A percentile compares a stretch with the other conserved stretches of the same genome.
These are phyloP conservation scores for Hypoxylon rubiginosum DNA, from an alignment of 2,329 filamentous ascomycete species.

Conservation along the genomic window DNA sequence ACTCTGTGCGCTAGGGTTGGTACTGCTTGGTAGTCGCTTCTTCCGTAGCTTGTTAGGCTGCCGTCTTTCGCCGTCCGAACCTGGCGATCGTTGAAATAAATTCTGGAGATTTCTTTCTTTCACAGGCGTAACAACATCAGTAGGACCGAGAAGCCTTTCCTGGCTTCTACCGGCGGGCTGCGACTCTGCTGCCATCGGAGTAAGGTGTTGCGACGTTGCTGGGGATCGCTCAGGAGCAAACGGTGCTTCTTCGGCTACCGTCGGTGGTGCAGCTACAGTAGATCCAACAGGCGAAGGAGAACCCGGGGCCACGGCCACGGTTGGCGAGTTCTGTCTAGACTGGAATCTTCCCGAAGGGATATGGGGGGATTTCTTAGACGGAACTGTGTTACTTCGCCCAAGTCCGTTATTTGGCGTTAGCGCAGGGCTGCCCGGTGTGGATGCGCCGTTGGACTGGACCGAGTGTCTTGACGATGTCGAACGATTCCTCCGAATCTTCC, in stretches of 20 bases:
- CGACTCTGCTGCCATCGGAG: constrained; percentile 50
- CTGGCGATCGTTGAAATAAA: constrained; percentile 78
- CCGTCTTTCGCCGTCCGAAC: constrained; percentile 72
- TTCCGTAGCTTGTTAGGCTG: constrained; percentile 94
- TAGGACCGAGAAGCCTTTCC: constrained; percentile 61
- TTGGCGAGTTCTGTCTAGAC: constrained; percentile 52
- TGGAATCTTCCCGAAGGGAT: constrained; percentile 77
- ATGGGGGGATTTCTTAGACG: constrained; percentile 87
- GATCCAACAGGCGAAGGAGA: constrained; percentile 64
- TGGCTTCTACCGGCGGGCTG: constrained; percentile 61
- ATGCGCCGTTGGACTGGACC: constrained; percentile 77
- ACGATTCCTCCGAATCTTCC: constrained; percentile 85
- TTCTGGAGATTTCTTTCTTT: constrained; percentile 77
- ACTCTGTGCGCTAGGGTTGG: constrained; percentile 90
- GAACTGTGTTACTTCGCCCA: constrained; percentile 87
- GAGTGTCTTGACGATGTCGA: constrained; percentile 94
- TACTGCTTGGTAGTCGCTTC: constrained; percentile 80
- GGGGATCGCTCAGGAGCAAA: constrained; percentile 46
- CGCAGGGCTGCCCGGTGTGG: constrained; percentile 76
- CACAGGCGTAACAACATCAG: constrained; percentile 66
- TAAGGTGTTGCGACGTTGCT: constrained; percentile 51
- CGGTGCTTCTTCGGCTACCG: constrained; percentile 51
- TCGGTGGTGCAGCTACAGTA: constrained; percentile 52
- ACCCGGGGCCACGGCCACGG: constrained; percentile 58
- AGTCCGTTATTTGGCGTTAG: constrained; percentile 67